These are phyloP conservation scores for Krasilnikovozyma curviuscula DNA, from an alignment of 768 basidiomycete species.

Conservation along the genomic window DNA sequence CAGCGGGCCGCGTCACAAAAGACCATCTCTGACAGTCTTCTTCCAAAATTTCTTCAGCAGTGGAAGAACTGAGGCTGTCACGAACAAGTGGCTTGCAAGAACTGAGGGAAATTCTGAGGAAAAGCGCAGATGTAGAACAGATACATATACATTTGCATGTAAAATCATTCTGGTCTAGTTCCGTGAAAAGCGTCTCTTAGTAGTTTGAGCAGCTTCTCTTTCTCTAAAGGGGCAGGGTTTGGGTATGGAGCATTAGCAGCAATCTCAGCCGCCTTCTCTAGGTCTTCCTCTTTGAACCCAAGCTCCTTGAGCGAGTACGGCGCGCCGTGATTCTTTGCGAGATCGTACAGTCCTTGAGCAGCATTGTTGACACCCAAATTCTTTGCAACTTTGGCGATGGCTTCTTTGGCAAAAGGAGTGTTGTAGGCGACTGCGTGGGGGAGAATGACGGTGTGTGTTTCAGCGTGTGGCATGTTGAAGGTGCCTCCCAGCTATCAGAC, in stretches of 20 bases:
- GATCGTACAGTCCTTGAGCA: conserved; percentile 21
- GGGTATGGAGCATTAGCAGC: conserved; percentile 29
- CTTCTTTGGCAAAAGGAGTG: conserved; percentile 23
- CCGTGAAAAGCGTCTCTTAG: too few relatives aligned
- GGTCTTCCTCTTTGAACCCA: conserved; percentile 30
- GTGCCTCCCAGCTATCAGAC: conserved; percentile 26
- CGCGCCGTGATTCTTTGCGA: conserved; percentile 22
- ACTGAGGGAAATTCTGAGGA: too few relatives aligned
- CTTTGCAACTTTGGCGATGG: conserved; percentile 26
- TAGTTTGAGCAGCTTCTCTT: conserved; percentile 20
- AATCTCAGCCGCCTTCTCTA: conserved; percentile 29
- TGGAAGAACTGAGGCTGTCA: too few relatives aligned
- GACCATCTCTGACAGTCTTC: too few relatives aligned
- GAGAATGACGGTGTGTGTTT: conserved; percentile 32
- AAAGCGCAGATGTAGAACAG: too few relatives aligned
- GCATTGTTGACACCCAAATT: conserved; percentile 21
- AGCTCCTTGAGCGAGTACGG: conserved; percentile 27
- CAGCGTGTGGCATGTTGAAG: conserved; percentile 30
- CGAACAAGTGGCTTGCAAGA: too few relatives aligned
- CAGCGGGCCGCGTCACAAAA: too few relatives aligned
- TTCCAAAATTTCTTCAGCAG: too few relatives aligned
- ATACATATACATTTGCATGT: too few relatives aligned
- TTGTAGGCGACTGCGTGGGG: conserved; percentile 31
- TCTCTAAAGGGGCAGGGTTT: conserved; percentile 29
- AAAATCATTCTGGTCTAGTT: too few relatives aligned